Evolutionary conservation across 306 rosid genomes (phyloP).

Genomic region (Acacia confusa): DNA sequence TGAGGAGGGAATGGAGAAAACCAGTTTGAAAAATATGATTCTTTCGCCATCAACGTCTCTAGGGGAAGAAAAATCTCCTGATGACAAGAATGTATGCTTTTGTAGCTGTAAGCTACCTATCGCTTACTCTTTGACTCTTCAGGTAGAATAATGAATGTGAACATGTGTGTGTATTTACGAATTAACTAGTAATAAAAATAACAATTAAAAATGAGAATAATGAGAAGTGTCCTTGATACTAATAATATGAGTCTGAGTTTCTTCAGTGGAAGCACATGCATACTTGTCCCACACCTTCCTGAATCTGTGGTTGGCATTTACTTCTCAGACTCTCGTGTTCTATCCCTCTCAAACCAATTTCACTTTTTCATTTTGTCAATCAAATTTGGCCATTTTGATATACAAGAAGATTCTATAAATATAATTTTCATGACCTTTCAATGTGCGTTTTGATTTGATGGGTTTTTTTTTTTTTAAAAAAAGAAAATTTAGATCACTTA

Average conservation of each 20-base stretch:
- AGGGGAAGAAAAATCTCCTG: not conserved
- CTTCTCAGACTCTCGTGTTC: conserved; percentile 20
- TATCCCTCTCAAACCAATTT: conserved; percentile 21
- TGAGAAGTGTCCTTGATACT: conserved; percentile 5
- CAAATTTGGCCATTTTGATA: not conserved
- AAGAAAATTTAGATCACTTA: too few relatives aligned
- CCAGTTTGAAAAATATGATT: not conserved
- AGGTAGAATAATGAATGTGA: conserved; percentile 11
- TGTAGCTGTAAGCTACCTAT: not conserved
- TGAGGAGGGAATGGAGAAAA: not conserved
- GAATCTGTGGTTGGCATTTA: conserved; percentile 41
- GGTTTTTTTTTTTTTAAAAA: too few relatives aligned
- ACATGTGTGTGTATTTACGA: not conserved
- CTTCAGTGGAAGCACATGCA: conserved; percentile 31
- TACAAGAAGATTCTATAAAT: not conserved
- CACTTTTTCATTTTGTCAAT: not conserved
- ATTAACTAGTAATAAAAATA: too few relatives aligned
- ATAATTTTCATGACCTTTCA: not conserved
- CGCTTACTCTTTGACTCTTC: conserved; percentile 14
- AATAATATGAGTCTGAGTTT: conserved; percentile 9
- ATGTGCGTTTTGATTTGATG: too few relatives aligned
- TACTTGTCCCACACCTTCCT: conserved; percentile 31
- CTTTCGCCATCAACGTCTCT: not conserved
- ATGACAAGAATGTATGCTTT: not conserved
- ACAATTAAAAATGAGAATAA: conserved; percentile 24